Percentiles rank a stretch among this genome's conserved stretches.
Evolutionary conservation across 2,329 filamentous ascomycete species (phyloP).

Genomic region (Akanthomyces lecanii): DNA sequence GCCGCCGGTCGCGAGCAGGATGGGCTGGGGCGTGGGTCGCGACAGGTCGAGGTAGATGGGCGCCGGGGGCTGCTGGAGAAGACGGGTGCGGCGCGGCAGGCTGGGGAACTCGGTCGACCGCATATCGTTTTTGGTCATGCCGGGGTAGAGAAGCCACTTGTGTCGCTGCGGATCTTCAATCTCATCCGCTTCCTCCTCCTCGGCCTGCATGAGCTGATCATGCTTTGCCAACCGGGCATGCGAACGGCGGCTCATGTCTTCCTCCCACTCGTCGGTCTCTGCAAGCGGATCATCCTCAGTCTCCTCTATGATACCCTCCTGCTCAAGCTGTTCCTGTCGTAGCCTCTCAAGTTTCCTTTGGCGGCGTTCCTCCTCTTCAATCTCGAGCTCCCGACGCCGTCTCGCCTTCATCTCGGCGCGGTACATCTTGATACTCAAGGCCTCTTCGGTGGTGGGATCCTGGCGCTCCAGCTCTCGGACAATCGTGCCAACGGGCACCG

Average conservation of each 20-base stretch:
- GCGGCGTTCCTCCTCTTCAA: slow-evolving; percentile 31
- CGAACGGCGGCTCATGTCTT: slow-evolving; percentile 19
- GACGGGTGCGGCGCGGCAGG: slow-evolving; percentile 47
- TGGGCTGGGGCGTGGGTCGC: slow-evolving; percentile 73
- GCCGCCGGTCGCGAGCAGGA: slow-evolving; percentile 81
- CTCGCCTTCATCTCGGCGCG: slow-evolving; percentile 31
- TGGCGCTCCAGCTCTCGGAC: slow-evolving; percentile 74
- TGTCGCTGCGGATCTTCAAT: slow-evolving; percentile 50
- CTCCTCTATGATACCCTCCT: slow-evolving; percentile 24
- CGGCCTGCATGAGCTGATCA: slow-evolving; percentile 17
- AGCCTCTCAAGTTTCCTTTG: slow-evolving; percentile 16
- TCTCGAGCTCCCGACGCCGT: slow-evolving; percentile 28
- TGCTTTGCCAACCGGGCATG: neutral
- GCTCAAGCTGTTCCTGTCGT: neutral
- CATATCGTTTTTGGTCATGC: slow-evolving; percentile 66
- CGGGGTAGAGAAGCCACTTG: slow-evolving; percentile 85
- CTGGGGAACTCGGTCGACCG: slow-evolving; percentile 47
- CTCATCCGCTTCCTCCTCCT: slow-evolving; percentile 37
- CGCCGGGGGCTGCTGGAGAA: slow-evolving; percentile 63
- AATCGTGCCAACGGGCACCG: slow-evolving; percentile 89
- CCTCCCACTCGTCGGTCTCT: slow-evolving; percentile 31
- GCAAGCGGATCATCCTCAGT: slow-evolving; percentile 21
- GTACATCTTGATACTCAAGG: slow-evolving; percentile 31
- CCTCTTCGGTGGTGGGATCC: slow-evolving; percentile 71
- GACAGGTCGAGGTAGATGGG: slow-evolving; percentile 72